Evolutionary conservation across 495 filamentous ascomycete species (phyloP), one percentile per base, ranked within the genome.

Genomic region (Aspergillus biplanus): DNA sequence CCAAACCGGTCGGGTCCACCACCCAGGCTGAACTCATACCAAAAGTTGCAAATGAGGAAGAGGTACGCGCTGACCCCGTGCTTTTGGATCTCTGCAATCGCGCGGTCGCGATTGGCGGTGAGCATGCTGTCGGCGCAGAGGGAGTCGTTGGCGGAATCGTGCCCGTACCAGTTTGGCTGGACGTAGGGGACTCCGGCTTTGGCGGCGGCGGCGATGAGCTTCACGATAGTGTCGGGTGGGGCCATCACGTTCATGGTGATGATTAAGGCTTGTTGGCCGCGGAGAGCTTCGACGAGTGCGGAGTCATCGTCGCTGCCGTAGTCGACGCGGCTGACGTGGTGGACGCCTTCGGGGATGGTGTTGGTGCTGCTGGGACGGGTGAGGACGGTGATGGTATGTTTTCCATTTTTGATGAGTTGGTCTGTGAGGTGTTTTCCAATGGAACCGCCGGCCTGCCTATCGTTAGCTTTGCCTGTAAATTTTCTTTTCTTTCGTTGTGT

Each of bases 161-260:
- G 53, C 27, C 75, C 82, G 52, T 75, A 90, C 37, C 78, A 78
- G 67, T 89, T 89, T 7, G 90, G 88, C 58, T 90, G 72, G 62
- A 91, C 64, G 71, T 85, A 90, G 3, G 74, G 75, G 2, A 91
- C 82, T 21, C 82, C 83, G 2, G 89, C 87, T 44, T 82, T 79
- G 16, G 80, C 84, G 3, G 89, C 89, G 3, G 88, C 89, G 9
- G 78, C 67, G 65, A 89, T 73, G 52, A 91, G 78, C 59, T 81
- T 80, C 59, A 64, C 69, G 39, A 88, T 82, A 15, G 74, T 76
- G 7, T 81, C 78, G 0, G 65, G 71, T 3, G 82, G 75, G 0
- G 83, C 83, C 1, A 50, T 75, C 15, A 73, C 72, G 34, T 66
- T 52, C 67, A 90, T 69, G 11, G 86, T 88, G 62, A 90, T 89